Evolutionary conservation across 1,139 yeast species (phyloP).

Genomic region (Diutina catenulata): DNA sequence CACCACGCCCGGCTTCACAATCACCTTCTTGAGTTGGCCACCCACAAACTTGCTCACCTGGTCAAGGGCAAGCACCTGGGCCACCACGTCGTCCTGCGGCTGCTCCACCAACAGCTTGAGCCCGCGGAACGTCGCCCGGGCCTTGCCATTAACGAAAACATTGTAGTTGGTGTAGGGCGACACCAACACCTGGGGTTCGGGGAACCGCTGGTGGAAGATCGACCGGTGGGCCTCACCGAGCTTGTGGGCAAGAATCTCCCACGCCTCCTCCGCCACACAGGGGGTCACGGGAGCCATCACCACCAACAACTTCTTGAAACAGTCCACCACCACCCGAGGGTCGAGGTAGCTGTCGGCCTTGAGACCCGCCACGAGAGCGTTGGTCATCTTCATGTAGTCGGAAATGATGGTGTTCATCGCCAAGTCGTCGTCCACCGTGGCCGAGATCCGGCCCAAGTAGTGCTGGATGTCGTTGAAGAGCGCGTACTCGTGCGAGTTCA

Average conservation of each 20-base stretch:
- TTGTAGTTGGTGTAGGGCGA: slow-evolving; percentile 30
- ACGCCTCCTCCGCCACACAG: slow-evolving; percentile 69
- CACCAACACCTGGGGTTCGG: slow-evolving; percentile 26
- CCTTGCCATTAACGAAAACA: slow-evolving; percentile 59
- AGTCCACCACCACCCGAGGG: slow-evolving; percentile 21
- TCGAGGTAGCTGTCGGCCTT: slow-evolving; percentile 17
- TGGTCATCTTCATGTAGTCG: slow-evolving; percentile 80
- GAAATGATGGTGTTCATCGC: slow-evolving; percentile 79
- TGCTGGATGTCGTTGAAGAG: slow-evolving; percentile 48
- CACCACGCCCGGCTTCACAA: slow-evolving; percentile 10
- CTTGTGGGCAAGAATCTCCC: slow-evolving; percentile 39
- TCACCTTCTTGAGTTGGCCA: slow-evolving; percentile 9
- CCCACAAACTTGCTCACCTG: slow-evolving; percentile 7
- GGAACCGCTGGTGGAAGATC: slow-evolving; percentile 45
- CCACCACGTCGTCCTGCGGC: slow-evolving; percentile 16
- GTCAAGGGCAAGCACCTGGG: slow-evolving; percentile 8
- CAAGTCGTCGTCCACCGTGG: slow-evolving; percentile 45
- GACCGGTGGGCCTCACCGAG: slow-evolving; percentile 31
- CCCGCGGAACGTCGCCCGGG: slow-evolving; percentile 19
- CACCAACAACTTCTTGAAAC: slow-evolving; percentile 41
- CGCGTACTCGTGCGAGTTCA: slow-evolving; percentile 17
- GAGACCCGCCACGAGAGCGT: slow-evolving; percentile 30
- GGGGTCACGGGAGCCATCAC: slow-evolving; percentile 72
- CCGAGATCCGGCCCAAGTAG: slow-evolving; percentile 39
- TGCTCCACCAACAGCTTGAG: slow-evolving; percentile 18